Base-by-base conservation (phyloP, 441 rosid species). In the Daphne laureola region DNA sequence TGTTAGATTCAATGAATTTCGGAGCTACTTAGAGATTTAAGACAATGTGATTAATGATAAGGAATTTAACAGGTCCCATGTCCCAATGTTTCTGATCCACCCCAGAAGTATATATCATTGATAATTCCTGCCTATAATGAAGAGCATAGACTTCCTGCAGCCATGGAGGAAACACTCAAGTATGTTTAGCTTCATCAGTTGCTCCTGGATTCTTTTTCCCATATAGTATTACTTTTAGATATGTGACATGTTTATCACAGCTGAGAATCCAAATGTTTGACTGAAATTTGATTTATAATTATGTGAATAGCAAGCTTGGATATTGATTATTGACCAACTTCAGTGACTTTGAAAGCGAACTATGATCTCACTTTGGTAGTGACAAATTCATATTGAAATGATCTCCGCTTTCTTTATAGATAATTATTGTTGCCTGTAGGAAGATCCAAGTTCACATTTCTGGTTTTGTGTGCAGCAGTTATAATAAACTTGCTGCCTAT, bases 81-180 rank as follows among this genome's bases (percentile, higher is more conserved):
- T 67, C 85, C 96, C 44, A 51, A 63, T 68, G 57, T 87, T 49
- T 58, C 62, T 9, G 87, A 92, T 64, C 96, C 97, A 16, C 83
- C 96, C 0, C 82, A 76, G 58, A 89, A 87, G 82, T 87, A 92
- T 72, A 38, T 92, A 36, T 86, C 98, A 5, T 61, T 92, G 61
- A 79, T 92, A 50, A 73, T 92, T 67, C 98, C 98, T 14, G 98
- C 98, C 3, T 89, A 51, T 61, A 92, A 92, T 46, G 98, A 92
- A 69, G 96, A 89, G 71, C 77, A 74, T 54, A 83, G 98, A 60
- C 98, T 92, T 70, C 96, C 96, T 56, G 81, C 73, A 40, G 90
- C 96, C 48, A 90, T 92, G 50, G 84, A 78, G 61, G 98, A 92
- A 77, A 80, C 94, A 18, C 76, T 92, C 77, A 81, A 73, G 97